Base-by-base conservation (phyloP, 140 eudicot genomes). In the Artemisia princeps region DNA sequence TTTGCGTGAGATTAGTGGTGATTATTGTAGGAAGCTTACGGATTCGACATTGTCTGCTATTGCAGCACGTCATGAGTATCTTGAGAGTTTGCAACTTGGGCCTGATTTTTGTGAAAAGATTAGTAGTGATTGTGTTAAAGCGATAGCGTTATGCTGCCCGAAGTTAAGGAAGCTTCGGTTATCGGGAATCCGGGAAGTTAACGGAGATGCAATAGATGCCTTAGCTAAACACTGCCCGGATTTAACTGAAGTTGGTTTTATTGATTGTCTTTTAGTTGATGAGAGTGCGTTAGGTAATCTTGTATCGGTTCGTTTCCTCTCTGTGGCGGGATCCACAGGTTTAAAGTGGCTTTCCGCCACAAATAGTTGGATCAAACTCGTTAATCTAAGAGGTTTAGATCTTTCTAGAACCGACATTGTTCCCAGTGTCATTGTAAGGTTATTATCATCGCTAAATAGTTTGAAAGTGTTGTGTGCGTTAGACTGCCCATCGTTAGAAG, bases 41-140 rank as follows among this genome's bases (percentile, higher is more conserved):
- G 99, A 94, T 77, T 94, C 95, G 4, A 84, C 94, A 12, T 83
- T 92, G 30, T 77, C 95, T 3, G 86, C 88, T 13, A 80, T 92
- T 16, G 99, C 77, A 10, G 95, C 95, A n/a, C 82, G 96, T 3
- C 99, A 94, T 10, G 89, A 94, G 75, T 71, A 71, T 42, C 89
- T 94, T 11, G 95, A 94, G 77, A 72, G 84, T 71, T 87, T 94
- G 53, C 88, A 83, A 69, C 81, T 94, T 2, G 99, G 95, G 62
- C 90, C 96, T 0, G 95, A 88, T 80, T 86, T 84, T 62, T 88
- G 96, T 20, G 96, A 88, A 62, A 73, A 86, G 61, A 79, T 94
- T 49, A 85, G 77, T 56, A 86, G 90, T 52, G 99, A 88, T 20
- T 86, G 95, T 12, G 72, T 88, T 20, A 74, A 65, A 65, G 85